Base-by-base conservation (phyloP, 1,139 yeast species). In the Meyerozyma smithsonii region DNA sequence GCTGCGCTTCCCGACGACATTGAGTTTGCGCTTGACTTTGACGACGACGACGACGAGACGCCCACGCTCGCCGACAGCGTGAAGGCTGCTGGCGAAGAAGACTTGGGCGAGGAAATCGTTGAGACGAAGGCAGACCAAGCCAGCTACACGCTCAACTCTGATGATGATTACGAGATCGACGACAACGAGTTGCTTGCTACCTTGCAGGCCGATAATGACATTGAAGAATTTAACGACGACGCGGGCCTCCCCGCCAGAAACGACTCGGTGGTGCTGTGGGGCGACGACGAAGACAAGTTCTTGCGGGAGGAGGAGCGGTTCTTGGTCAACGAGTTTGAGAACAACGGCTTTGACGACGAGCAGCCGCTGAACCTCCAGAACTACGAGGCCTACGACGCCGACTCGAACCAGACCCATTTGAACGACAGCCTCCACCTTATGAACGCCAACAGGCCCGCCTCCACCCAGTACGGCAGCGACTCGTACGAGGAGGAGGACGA, bases 111-210 rank as follows among this genome's bases (percentile, higher is more conserved):
- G 23, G 17, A n/a, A 23, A 23, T 5, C 25, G 4, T 5, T 12
- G 25, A 24, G 19, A 8, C 25, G 12, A 23, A 23, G 25, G 25
- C 8, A 8, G 8, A 23, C n/a, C n/a, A n/a, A n/a, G n/a, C n/a
- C n/a, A 69, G 20, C 71, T 69, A 30, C 21, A 18, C 34, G 37
- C 53, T 75, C 24, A 70, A 75, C 47, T 79, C 88, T 0, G 89
- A 82, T 44, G 86, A 76, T 8, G 83, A 77, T 52, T 77, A 81
- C 53, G 87, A 82, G 52, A 78, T 83, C 45, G 89, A 83, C 55
- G 84, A 81, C 51, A 83, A 82, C 49, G 85, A 81, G 46, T 69
- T 83, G 43, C 70, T 83, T 41, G 83, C 83, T 34, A 81, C 88
- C 0, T 64, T 80, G 38, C 84, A 81, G 48, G 84, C 81, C 17